A percentile compares a stretch with the other conserved stretches of the same genome.
Conservation (phyloP, 176 grass and related monocot genomes). For the Metroxylon sagu region DNA sequence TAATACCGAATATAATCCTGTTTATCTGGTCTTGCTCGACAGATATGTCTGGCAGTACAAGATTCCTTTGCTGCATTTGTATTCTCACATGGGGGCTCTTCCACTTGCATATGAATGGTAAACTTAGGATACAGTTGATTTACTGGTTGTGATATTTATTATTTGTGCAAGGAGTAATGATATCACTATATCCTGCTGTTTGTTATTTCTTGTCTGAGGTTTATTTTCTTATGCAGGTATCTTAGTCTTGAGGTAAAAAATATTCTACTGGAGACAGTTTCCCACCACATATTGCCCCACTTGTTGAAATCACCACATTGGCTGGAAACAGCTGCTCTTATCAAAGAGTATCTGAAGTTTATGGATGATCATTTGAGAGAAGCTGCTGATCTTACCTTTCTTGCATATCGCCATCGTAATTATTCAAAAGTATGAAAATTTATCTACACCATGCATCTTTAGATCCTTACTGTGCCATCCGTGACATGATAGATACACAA, state of each 20-base stretch:
- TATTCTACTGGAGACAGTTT: conserved; percentile 78
- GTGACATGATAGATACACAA: no score
- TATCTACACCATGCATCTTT: no score
- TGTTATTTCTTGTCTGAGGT: background rate
- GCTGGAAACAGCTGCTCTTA: conserved; percentile 58
- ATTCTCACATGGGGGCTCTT: conserved; percentile 65
- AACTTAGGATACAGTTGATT: background rate
- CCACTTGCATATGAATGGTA: conserved; percentile 84
- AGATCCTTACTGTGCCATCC: no score
- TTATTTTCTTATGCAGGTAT: conserved; percentile 50
- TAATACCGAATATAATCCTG: conserved; percentile 15
- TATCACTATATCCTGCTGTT: no score
- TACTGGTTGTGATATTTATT: conserved; percentile 6
- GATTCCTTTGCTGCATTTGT: conserved; percentile 75
- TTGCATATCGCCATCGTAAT: conserved; percentile 81
- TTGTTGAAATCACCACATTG: conserved; percentile 67
- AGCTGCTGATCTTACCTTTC: conserved; percentile 88
- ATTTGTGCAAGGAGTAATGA: background rate
- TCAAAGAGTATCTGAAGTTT: conserved; percentile 90
- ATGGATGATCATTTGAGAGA: conserved; percentile 98
- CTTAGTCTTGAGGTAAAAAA: conserved; percentile 86
- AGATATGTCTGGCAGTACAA: conserved; percentile 92
- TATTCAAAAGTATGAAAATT: conserved; percentile 62
- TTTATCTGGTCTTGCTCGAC: conserved; percentile 19
- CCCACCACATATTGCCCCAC: conserved; percentile 84